Percentiles rank a stretch among this genome's conserved stretches.
Conservation (phyloP, 257 asterid species). For the Lycium barbarum region DNA sequence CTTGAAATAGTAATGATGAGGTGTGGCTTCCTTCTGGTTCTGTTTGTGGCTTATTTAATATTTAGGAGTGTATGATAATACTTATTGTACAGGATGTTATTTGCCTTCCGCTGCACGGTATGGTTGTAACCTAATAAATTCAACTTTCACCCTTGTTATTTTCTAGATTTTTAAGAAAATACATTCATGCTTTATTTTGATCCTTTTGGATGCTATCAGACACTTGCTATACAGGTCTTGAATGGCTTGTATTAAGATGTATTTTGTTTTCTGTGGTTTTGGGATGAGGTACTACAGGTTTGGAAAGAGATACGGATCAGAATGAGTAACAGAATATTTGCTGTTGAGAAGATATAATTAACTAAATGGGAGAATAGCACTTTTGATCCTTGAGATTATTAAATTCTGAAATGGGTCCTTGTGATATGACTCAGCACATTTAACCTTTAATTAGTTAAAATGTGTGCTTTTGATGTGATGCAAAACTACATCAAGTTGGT, state of each 20-base stretch:
- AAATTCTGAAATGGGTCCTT: too few relatives aligned
- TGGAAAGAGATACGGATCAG: neutral
- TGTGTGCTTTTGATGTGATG: too few relatives aligned
- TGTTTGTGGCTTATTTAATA: slow-evolving; percentile 3
- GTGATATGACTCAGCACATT: too few relatives aligned
- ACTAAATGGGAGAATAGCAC: too few relatives aligned
- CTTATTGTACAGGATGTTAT: slow-evolving; percentile 15
- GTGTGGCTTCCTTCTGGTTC: slow-evolving; percentile 39
- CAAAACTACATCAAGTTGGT: neutral
- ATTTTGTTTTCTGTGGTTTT: neutral
- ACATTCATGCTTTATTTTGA: neutral
- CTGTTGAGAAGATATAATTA: too few relatives aligned
- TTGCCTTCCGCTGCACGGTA: neutral
- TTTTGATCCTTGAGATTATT: too few relatives aligned
- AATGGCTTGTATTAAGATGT: neutral
- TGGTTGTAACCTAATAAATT: neutral
- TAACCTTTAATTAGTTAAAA: too few relatives aligned
- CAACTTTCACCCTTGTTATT: neutral
- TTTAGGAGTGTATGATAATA: neutral
- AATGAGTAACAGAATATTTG: neutral
- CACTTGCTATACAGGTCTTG: neutral
- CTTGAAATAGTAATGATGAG: slow-evolving; percentile 93
- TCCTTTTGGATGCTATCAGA: neutral
- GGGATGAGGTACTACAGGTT: slow-evolving; percentile 1
- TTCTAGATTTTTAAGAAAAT: neutral